phyloP scores from a whole-genome alignment of 1,284 basidiomycete species.

The Leccinum subrobustum region DNA sequence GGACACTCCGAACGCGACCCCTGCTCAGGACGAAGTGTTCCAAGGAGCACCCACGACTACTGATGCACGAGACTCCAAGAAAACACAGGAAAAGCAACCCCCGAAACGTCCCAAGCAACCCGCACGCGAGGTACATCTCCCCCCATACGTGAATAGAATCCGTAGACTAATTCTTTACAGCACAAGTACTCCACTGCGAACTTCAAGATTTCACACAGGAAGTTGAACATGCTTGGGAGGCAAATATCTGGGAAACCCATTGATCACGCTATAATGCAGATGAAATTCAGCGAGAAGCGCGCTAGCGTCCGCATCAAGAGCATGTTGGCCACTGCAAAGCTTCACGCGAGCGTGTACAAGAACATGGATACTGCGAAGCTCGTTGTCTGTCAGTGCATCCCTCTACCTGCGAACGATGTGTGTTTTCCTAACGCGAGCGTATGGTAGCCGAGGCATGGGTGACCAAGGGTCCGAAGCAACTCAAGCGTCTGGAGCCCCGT shows the following conservation, averaged over 20 bases:
- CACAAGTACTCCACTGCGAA: slow-evolving; percentile 89
- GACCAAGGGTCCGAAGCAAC: slow-evolving; percentile 72
- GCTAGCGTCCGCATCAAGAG: slow-evolving; percentile 84
- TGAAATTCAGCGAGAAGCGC: slow-evolving; percentile 93
- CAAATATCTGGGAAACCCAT: slow-evolving; percentile 90
- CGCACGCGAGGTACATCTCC: slow-evolving; percentile 26
- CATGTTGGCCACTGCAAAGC: slow-evolving; percentile 84
- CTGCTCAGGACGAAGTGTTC: no score
- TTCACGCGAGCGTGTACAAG: slow-evolving; percentile 83
- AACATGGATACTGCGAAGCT: slow-evolving; percentile 73
- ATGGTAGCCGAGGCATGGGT: slow-evolving; percentile 88
- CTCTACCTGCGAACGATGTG: not conserved
- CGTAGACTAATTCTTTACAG: slow-evolving; percentile 37
- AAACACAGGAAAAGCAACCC: slow-evolving; percentile 15
- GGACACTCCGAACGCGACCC: no score
- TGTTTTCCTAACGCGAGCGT: slow-evolving; percentile 6
- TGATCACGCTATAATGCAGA: slow-evolving; percentile 94
- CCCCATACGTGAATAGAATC: not conserved
- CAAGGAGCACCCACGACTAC: no score
- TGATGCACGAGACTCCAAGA: no score
- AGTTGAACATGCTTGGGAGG: slow-evolving; percentile 84
- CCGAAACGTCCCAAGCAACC: slow-evolving; percentile 21
- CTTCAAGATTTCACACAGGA: slow-evolving; percentile 93
- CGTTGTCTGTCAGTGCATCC: slow-evolving; percentile 63
- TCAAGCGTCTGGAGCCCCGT: slow-evolving; percentile 78